Conservation (phyloP, 176 grass and related monocot species). For the Thinopyrum elongatum region DNA sequence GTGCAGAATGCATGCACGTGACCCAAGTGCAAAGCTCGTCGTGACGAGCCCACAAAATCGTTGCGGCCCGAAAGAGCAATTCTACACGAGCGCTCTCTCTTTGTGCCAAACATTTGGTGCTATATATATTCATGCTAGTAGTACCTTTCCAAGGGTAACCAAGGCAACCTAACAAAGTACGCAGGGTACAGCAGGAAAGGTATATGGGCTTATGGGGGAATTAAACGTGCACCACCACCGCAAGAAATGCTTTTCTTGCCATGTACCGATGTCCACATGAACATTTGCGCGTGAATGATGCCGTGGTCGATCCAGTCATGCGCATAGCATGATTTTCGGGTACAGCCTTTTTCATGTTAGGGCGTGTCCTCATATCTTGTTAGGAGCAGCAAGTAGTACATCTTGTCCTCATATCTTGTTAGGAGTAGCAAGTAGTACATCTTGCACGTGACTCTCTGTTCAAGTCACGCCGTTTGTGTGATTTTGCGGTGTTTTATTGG, state of each 20-base stretch:
- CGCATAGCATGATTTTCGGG: not conserved
- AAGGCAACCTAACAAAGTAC: not conserved
- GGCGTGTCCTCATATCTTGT: not conserved
- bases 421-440: too few relatives aligned
- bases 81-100: too few relatives aligned
- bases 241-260: conserved; percentile 9
- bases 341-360: not conserved
- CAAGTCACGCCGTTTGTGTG: too few relatives aligned
- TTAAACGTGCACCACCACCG: not conserved
- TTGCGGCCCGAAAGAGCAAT: not conserved
- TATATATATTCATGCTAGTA: not conserved
- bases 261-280: not conserved
- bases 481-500: too few relatives aligned
- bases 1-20: not conserved
- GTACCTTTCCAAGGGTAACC: not conserved
- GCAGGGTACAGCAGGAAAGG: too few relatives aligned
- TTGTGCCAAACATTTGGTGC: not conserved
- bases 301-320: not conserved
- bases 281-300: not conserved
- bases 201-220: not conserved
- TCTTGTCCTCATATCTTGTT: too few relatives aligned
- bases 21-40: not conserved
- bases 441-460: too few relatives aligned
- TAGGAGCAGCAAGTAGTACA: too few relatives aligned
- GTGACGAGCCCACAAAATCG: not conserved